These are phyloP conservation scores for Sedum album DNA, from an alignment of 164 flowering plant genomes.

Conservation along the genomic window DNA sequence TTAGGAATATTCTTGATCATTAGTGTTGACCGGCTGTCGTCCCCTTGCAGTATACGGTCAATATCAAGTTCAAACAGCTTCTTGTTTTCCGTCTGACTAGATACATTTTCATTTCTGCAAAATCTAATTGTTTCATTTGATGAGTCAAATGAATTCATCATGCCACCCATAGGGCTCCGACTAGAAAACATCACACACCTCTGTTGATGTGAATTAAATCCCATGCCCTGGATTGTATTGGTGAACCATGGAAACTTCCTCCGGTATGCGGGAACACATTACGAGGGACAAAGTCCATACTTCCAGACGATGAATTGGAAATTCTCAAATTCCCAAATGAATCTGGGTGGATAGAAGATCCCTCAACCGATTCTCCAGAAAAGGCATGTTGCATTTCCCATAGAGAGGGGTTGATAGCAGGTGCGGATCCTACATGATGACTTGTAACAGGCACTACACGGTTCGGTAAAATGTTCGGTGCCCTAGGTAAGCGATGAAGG, in stretches of 20 bases:
- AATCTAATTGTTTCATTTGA: conserved; percentile 22
- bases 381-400: conserved; percentile 20
- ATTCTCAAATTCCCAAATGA: conserved; percentile 18
- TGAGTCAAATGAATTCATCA: conserved; percentile 17
- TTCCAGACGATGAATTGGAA: conserved; percentile 11
- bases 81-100: conserved; percentile 41
- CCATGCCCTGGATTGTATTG: conserved; percentile 9
- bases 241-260: conserved; percentile 12
- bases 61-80: conserved; percentile 77
- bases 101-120: conserved; percentile 42
- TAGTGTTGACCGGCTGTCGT: conserved; percentile 65
- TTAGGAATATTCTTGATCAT: conserved; percentile 91
- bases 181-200: conserved; percentile 17
- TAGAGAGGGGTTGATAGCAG: conserved; percentile 16
- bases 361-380: conserved; percentile 18
- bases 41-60: conserved; percentile 61
- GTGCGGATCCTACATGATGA: conserved; percentile 26
- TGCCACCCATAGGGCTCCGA: conserved; percentile 11
- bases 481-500: conserved; percentile 33
- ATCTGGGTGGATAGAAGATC: conserved; percentile 16
- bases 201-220: conserved; percentile 16
- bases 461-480: conserved; percentile 23
- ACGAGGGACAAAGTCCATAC: conserved; percentile 12
- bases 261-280: conserved; percentile 13
- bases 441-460: conserved; percentile 12